Conservation (phyloP, 805 yeast genomes). For the Sporopachydermia quercuum region DNA sequence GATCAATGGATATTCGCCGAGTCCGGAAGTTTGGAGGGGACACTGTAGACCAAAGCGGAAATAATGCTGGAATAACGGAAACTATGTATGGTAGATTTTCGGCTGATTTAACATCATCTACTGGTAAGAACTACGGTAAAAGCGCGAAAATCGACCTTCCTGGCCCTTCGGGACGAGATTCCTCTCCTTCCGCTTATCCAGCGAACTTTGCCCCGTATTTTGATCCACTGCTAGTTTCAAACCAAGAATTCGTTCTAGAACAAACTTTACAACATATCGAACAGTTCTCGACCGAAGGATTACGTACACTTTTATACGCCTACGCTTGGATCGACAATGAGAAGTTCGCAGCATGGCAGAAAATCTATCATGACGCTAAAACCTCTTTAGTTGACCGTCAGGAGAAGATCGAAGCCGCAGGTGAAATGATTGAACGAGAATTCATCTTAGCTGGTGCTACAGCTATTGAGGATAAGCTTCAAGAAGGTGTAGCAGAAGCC, state of each 20-base stretch:
- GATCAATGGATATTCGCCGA: background rate
- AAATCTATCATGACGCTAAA: slow-evolving; percentile 58
- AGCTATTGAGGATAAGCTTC: slow-evolving; percentile 93
- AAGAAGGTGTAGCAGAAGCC: slow-evolving; percentile 92
- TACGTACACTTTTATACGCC: slow-evolving; percentile 77
- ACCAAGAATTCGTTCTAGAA: slow-evolving; percentile 69
- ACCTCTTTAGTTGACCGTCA: slow-evolving; percentile 59
- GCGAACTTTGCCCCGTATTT: no score
- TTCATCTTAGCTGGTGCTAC: slow-evolving; percentile 77
- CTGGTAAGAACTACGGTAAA: background rate
- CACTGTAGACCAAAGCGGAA: background rate
- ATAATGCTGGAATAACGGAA: background rate
- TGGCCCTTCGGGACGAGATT: no score
- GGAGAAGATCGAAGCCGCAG: slow-evolving; percentile 50
- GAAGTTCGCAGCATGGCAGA: slow-evolving; percentile 54
- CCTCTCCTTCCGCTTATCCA: no score
- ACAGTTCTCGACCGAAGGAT: slow-evolving; percentile 88
- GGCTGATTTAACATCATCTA: slow-evolving; percentile 5
- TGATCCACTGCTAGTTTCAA: slow-evolving; percentile 42
- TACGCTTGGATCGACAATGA: slow-evolving; percentile 50
- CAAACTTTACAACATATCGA: slow-evolving; percentile 82
- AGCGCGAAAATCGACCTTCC: slow-evolving; percentile 12
- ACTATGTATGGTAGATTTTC: background rate
- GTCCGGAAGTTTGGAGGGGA: background rate
- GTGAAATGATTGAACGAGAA: slow-evolving; percentile 55